Percentiles rank a stretch among this genome's conserved stretches.
Conservation (phyloP, 2,329 filamentous ascomycete species). For the Fusarium brachygibbosum region DNA sequence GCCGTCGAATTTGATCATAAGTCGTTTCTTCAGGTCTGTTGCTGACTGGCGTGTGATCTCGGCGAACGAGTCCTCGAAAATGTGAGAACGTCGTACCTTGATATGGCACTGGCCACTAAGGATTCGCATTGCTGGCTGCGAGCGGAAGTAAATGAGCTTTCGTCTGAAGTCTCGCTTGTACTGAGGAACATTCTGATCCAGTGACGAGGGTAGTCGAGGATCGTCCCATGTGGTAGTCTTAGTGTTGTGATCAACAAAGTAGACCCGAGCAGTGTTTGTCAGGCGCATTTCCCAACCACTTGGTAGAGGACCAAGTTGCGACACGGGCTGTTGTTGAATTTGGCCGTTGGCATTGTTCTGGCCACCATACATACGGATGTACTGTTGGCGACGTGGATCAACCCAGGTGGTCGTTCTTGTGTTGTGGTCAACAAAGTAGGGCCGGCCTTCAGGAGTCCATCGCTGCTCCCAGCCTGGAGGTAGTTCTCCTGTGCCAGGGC, state of each 20-base stretch:
- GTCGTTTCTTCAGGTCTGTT: constrained; percentile 94
- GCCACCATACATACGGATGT: constrained; percentile 96
- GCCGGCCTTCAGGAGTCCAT: constrained; percentile 91
- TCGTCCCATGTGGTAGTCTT: constrained; percentile 99
- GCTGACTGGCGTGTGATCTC: constrained; percentile 98
- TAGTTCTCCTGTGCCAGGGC: constrained; percentile 92
- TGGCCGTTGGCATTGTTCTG: constrained; percentile 87
- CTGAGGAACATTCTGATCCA: constrained; percentile 98
- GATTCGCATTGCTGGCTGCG: constrained; percentile 95
- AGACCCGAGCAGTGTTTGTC: constrained; percentile 96
- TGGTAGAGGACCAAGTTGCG: constrained; percentile 92
- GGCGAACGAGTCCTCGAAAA: constrained; percentile 98
- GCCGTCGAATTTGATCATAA: constrained; percentile 99
- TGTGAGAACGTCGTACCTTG: constrained; percentile 95
- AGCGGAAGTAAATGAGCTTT: constrained; percentile 99
- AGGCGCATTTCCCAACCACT: constrained; percentile 99
- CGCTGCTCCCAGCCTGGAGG: constrained; percentile 97
- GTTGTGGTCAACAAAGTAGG: constrained; percentile 99
- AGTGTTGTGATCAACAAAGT: constrained; percentile 99
- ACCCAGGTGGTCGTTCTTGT: constrained; percentile 99
- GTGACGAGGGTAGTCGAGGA: constrained; percentile 90
- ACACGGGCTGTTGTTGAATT: constrained; percentile 97
- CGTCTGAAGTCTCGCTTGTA: constrained; percentile 99
- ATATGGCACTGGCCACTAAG: constrained; percentile 97
- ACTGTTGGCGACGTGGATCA: constrained; percentile 95